Evolutionary conservation across 75 land plant species (phyloP), one percentile per base, ranked within the genome.

Genomic region (Selaginella moellendorffii): DNA sequence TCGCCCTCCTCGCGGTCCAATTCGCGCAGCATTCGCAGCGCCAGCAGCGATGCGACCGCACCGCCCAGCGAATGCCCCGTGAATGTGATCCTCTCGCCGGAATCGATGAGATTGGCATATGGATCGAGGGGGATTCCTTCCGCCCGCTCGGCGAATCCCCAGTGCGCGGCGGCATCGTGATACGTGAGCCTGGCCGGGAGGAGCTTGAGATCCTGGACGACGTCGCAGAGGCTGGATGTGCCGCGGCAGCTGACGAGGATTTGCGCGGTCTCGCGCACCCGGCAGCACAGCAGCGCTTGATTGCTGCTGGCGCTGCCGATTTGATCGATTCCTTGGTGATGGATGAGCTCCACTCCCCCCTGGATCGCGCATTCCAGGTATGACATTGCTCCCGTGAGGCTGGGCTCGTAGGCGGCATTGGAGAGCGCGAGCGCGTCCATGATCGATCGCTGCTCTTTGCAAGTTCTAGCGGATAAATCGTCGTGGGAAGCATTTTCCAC

Each of bases 31-130:
- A 63, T 22, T 2, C 65, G 14, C 46, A 63, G 36, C 10, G 65
- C 46, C 1, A 63, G 24, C 1, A 63, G 65, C 1, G 65, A 63
- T 17, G 65, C 42, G 20, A 63, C 65, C 1, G 65, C 65, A 1
- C 46, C 65, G 2, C 65, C 65, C 42, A 63, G 21, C 18, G 65
- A 63, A 22, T 63, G 42, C n/a, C 65, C 65, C 1, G 65, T 63
- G 65, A 63, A 63, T 24, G 36, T 63, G 65, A 63, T 25, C 19
- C 36, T 31, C 20, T 63, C 65, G 1, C 65, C 65, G 31, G 65
- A 5, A 1, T 28, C 24, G 1, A 63, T 1, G 1, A 63, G 46
- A 10, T 2, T 5, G 19, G 23, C 25, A 1, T 30, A 63, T 12
- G n/a, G 23, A 1, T 63, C 46, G 1, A 63, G 14, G 5, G 65